Evolutionary conservation across 331 rosid genomes (phyloP), one percentile per base, ranked within the genome.

Genomic region (Rosa hybrid): DNA sequence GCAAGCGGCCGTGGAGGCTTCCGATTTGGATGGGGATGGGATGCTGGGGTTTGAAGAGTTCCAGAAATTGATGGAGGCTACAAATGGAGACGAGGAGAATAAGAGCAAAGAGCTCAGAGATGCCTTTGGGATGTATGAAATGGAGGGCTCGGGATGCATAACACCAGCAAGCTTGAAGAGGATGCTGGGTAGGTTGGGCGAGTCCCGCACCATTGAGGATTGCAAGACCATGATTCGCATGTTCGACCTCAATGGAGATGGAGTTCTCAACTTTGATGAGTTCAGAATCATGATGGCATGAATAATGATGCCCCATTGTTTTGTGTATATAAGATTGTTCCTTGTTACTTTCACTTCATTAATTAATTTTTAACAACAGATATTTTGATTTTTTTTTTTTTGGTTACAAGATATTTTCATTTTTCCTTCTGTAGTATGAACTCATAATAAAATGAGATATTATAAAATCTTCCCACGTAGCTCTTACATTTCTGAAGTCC

Each of bases 221-320:
- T 88, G 91, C 74, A 80, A 79, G 64, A 64, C 50, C 49, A 88
- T 88, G 83, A 86, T 88, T 23, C 39, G 83, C 1, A 30, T 5
- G 12, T 88, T 83, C 30, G 91, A 88, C 77, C 74, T 88, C 75
- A 78, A 88, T 57, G 91, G 88, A 7, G 91, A 88, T 23, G 91
- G 91, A 14, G 76, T 83, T 44, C 82, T 88, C 25, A 81, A 67
- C 83, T 88, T 88, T n/a, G 78, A 88, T 6, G 89, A 88, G 88
- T 88, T 88, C 77, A 30, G 59, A 27, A 56, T 42, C 54, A 88
- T 88, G 91, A 83, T 89, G 88, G 62, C 44, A 21, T 78, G 34
- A 78, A 6, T 7, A n/a, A 41, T 14, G 25, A 39, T 34, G 45
- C 12, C 13, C 48, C 72, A 17, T 17, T 16, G 25, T 8, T 17